Evolutionary conservation across 495 filamentous ascomycete genomes (phyloP), one percentile per base, ranked within the genome.

Genomic region (Cenococcum geophilum): DNA sequence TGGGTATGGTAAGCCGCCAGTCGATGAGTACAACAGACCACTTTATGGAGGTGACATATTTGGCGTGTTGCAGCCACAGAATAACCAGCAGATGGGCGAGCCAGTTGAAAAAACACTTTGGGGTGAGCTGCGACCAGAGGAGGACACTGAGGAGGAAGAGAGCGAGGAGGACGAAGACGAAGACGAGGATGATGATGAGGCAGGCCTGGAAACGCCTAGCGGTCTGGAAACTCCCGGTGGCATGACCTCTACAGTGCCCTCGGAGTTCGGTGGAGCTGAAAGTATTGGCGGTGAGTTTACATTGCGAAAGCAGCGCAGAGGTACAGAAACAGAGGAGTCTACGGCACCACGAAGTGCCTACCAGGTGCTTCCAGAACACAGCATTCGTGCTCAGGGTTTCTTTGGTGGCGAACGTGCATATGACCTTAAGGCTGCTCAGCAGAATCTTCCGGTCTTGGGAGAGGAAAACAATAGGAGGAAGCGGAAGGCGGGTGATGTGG

Each of bases 31-130:
- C 70, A 92, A 93, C 71, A 75, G 88, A 23, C 92, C 93, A 0
- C 76, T 96, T 8, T 97, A 90, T 70, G 93, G 93, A 54, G 91
- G 91, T 57, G 93, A 97, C 72, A 89, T 96, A 34, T 95, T 96
- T 69, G 93, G 93, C 84, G 92, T 51, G 76, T 89, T 58, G 86
- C 89, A 62, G 82, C 79, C 82, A 71, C 78, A 79, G 68, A 82
- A 76, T 61, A 78, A 65, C 49, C 84, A 79, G 59, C 79, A 57
- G n/a, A 36, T 81, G 35, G 88, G 86, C 16, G 92, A 95, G 70
- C 89, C 89, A 3, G 80, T 97, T 23, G 92, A 97, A 68, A 88
- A 86, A 68, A 89, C 86, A 18, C 76, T 95, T 1, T 98, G 93
- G 93, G 93, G 93, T 25, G 90, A 96, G 70, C 76, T 98, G n/a